Percentiles rank a stretch among this genome's conserved stretches.
phyloP scores from a whole-genome alignment of 169 alveolate species.

The Plasmodium ovale region DNA sequence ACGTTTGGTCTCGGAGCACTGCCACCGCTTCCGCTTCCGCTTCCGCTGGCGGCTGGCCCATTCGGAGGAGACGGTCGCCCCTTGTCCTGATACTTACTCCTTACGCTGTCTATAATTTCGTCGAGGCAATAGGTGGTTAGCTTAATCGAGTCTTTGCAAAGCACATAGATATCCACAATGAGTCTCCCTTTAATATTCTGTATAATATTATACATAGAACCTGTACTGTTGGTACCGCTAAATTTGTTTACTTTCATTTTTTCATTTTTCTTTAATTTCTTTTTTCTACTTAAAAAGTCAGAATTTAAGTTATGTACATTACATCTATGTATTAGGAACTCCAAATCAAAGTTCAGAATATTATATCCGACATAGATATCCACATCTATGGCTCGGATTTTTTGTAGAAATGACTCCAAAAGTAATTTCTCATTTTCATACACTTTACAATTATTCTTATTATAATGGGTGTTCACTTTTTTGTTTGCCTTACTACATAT shows the following conservation, averaged over 20 bases:
- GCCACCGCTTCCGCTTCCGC: not conserved
- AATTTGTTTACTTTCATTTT: conserved; percentile 73
- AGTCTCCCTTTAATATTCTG: conserved; percentile 65
- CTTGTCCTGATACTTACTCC: conserved; percentile 27
- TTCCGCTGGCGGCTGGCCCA: not conserved
- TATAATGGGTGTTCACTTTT: not conserved
- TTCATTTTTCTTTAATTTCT: conserved; percentile 59
- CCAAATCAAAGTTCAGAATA: conserved; percentile 60
- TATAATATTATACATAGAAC: conserved; percentile 52
- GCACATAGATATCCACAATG: conserved; percentile 30
- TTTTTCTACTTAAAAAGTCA: conserved; percentile 55
- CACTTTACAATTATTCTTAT: conserved; percentile 19
- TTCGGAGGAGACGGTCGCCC: not conserved
- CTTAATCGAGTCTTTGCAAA: conserved; percentile 60
- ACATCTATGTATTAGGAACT: conserved; percentile 71
- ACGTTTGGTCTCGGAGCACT: not conserved
- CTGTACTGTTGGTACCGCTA: conserved; percentile 64
- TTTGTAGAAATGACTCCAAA: conserved; percentile 32
- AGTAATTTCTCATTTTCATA: conserved; percentile 43
- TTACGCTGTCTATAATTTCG: conserved; percentile 59
- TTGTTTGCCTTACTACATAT: conserved; percentile 14
- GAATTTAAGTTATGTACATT: conserved; percentile 42
- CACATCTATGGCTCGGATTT: conserved; percentile 36
- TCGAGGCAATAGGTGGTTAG: conserved; percentile 63
- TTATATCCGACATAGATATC: conserved; percentile 66